phyloP scores from a whole-genome alignment of 805 yeast species.

The Kregervanrija pseudodelftensis region DNA sequence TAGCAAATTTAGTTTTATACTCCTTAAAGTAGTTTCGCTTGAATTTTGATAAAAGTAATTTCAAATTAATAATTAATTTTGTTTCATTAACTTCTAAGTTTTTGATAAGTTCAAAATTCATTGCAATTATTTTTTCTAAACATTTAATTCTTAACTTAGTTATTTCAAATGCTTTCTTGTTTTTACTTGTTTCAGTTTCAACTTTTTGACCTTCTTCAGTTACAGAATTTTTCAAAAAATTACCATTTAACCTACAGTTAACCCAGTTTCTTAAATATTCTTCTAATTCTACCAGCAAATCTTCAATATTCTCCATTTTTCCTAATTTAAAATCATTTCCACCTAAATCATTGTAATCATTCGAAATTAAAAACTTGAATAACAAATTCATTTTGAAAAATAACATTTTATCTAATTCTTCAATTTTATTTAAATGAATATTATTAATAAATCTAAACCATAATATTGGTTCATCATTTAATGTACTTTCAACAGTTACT shows the following conservation, averaged over 20 bases:
- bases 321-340: slow-evolving; percentile 4
- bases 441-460: slow-evolving; percentile 10
- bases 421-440: slow-evolving; percentile 1
- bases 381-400: slow-evolving; percentile 12
- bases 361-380: slow-evolving; percentile 8
- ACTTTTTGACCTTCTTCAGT: background rate
- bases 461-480: slow-evolving; percentile 2
- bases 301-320: slow-evolving; percentile 1
- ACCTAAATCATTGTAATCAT: slow-evolving; percentile 9
- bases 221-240: background rate
- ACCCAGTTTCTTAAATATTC: background rate
- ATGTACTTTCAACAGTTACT: background rate
- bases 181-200: background rate
- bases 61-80: background rate
- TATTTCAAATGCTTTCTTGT: slow-evolving; percentile 7
- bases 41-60: background rate
- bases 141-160: slow-evolving; percentile 12
- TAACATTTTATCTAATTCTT: background rate
- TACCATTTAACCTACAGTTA: background rate
- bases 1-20: background rate
- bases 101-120: slow-evolving; percentile 6
- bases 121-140: slow-evolving; percentile 15
- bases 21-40: slow-evolving; percentile 7
- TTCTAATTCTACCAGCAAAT: background rate
- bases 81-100: background rate